These are phyloP conservation scores for Serendipita sp. DNA, from an alignment of 1,284 basidiomycete genomes.

Conservation along the genomic window DNA sequence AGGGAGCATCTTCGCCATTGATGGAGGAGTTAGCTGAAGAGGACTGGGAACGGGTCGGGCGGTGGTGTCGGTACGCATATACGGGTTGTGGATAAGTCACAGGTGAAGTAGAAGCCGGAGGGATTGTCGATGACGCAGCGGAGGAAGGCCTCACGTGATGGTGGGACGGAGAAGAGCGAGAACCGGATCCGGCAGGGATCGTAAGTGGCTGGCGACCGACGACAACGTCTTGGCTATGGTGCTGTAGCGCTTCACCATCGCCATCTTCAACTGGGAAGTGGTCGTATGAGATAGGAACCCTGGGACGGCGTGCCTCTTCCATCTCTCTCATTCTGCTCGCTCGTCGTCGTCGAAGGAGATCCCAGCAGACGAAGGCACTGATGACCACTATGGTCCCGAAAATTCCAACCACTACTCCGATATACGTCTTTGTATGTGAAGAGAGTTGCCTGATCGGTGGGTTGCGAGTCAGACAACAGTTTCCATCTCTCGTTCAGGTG, in stretches of 20 bases:
- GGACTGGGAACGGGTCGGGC: no score
- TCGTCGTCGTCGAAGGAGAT: not conserved
- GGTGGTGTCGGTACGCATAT: no score
- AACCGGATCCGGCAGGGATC: not conserved
- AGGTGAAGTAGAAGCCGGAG: no score
- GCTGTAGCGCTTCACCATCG: not conserved
- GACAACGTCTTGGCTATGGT: not conserved
- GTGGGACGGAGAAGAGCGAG: not conserved
- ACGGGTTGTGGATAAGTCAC: no score
- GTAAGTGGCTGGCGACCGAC: not conserved
- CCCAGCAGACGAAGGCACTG: not conserved
- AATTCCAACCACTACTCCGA: not conserved
- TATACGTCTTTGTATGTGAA: not conserved
- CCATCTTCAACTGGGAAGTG: constrained; percentile 3
- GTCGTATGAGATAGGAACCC: not conserved
- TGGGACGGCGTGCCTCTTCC: not conserved
- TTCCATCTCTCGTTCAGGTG: no score
- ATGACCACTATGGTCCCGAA: not conserved
- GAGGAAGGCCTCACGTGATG: no score
- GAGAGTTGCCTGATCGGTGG: not conserved
- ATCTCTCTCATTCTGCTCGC: not conserved
- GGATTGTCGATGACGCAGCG: no score
- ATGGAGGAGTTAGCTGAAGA: no score
- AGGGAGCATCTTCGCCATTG: not conserved
- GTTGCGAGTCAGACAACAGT: not conserved